Conservation (phyloP, 495 filamentous ascomycete genomes). For the Ascodesmis nigricans region DNA sequence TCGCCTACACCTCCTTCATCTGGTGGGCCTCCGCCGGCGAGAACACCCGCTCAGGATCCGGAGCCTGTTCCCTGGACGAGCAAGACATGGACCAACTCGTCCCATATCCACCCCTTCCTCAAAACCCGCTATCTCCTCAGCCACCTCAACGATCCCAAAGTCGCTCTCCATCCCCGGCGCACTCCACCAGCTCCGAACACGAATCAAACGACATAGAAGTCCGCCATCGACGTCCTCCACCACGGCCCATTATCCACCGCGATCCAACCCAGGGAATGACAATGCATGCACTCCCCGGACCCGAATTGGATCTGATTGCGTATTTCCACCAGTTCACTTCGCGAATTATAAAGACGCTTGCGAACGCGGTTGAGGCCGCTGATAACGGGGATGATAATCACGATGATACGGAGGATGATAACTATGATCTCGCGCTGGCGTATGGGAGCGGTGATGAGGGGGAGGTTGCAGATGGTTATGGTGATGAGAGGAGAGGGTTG, state of each 20-base stretch:
- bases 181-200: no score
- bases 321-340: constrained; percentile 81
- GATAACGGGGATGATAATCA: constrained; percentile 29
- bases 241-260: no score
- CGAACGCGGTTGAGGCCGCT: constrained; percentile 39
- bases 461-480: no score
- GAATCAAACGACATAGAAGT: no score
- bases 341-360: constrained; percentile 43
- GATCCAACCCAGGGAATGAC: constrained; percentile 6
- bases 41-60: constrained; percentile 23
- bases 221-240: no score
- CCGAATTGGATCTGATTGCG: constrained; percentile 65
- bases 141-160: constrained; percentile 17
- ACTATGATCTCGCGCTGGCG: no score
- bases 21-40: constrained; percentile 98
- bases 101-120: no score
- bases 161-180: no score
- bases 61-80: constrained; percentile 23
- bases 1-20: constrained; percentile 81
- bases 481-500: no score
- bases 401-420: constrained; percentile 24
- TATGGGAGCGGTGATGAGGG: no score
- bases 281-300: no score
- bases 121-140: constrained; percentile 10
- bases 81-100: constrained; percentile 19